These are phyloP conservation scores for Phoenix dactylifera DNA, from an alignment of 176 grass and related monocot genomes.

Conservation along the genomic window DNA sequence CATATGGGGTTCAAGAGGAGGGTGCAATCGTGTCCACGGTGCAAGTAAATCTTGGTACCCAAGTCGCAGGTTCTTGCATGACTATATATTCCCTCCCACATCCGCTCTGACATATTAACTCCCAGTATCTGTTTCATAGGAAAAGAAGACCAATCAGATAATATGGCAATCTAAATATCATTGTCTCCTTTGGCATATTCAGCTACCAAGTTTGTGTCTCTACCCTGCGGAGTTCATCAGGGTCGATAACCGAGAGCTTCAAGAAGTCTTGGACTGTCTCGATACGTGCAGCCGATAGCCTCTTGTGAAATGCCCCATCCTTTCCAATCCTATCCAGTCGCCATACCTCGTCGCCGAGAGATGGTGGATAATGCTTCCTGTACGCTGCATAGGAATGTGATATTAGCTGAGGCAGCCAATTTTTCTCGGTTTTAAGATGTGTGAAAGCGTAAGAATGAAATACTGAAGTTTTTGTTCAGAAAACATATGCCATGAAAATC, in stretches of 20 bases:
- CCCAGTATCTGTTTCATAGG: slow-evolving; percentile 46
- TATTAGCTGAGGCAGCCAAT: no score
- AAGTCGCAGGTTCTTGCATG: slow-evolving; percentile 46
- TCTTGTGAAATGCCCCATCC: slow-evolving; percentile 62
- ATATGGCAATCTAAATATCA: no score
- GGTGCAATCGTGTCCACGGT: slow-evolving; percentile 2
- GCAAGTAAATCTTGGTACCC: slow-evolving; percentile 45
- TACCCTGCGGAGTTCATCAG: slow-evolving; percentile 35
- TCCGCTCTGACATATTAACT: slow-evolving; percentile 59
- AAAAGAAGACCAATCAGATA: no score
- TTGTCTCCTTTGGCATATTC: no score
- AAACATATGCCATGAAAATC: no score
- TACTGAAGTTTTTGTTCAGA: no score
- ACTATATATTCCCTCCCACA: slow-evolving; percentile 51
- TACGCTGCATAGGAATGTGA: slow-evolving; percentile 38
- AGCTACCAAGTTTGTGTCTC: no score
- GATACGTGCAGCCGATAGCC: slow-evolving; percentile 16
- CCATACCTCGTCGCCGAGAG: slow-evolving; percentile 66
- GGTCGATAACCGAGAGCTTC: slow-evolving; percentile 25
- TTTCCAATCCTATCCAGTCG: slow-evolving; percentile 77
- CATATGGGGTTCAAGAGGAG: slow-evolving; percentile 49
- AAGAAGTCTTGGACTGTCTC: slow-evolving; percentile 61
- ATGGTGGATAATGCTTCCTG: slow-evolving; percentile 75
- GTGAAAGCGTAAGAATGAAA: no score
- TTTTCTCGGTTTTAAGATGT: no score